Conservation (phyloP, 495 filamentous ascomycete species). For the Annulohypoxylon bovei region DNA sequence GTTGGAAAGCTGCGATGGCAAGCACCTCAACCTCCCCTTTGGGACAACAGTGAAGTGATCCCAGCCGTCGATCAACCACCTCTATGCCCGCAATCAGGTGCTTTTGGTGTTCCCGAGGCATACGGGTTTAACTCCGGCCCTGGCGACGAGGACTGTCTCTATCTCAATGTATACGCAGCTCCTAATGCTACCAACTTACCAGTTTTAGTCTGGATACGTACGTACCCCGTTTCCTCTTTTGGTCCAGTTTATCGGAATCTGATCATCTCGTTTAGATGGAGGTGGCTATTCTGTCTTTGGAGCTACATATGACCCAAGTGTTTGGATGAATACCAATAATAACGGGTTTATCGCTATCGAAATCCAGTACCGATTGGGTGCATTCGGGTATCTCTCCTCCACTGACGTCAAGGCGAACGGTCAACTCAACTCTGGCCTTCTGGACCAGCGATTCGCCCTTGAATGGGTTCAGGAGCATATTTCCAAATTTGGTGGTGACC, state of each 20-base stretch:
- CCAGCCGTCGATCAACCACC: slow-evolving; percentile 45
- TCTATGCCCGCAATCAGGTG: slow-evolving; percentile 47
- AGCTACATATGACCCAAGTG: slow-evolving; percentile 51
- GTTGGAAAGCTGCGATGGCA: slow-evolving; percentile 46
- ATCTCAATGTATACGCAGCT: slow-evolving; percentile 57
- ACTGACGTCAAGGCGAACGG: slow-evolving; percentile 51
- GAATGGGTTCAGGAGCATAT: slow-evolving; percentile 81
- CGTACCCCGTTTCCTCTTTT: slow-evolving; percentile 7
- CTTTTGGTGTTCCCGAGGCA: slow-evolving; percentile 37
- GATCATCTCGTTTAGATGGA: slow-evolving; percentile 41
- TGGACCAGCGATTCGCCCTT: slow-evolving; percentile 74
- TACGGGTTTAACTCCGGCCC: slow-evolving; percentile 33
- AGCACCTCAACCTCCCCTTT: slow-evolving; percentile 42
- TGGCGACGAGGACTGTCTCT: slow-evolving; percentile 64
- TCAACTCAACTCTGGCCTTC: slow-evolving; percentile 69
- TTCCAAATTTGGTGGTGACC: slow-evolving; percentile 74
- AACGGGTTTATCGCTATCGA: slow-evolving; percentile 58
- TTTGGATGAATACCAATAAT: slow-evolving; percentile 53
- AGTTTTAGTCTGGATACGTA: slow-evolving; percentile 53
- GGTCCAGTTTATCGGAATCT: neutral
- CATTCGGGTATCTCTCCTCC: slow-evolving; percentile 62
- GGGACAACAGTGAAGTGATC: slow-evolving; percentile 22
- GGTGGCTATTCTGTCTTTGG: slow-evolving; percentile 56
- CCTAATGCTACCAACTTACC: slow-evolving; percentile 52
- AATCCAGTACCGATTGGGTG: slow-evolving; percentile 61